Base-by-base conservation (phyloP, 225 moss, liverwort and hornwort genomes). In the Sphagnum tenellum region DNA sequence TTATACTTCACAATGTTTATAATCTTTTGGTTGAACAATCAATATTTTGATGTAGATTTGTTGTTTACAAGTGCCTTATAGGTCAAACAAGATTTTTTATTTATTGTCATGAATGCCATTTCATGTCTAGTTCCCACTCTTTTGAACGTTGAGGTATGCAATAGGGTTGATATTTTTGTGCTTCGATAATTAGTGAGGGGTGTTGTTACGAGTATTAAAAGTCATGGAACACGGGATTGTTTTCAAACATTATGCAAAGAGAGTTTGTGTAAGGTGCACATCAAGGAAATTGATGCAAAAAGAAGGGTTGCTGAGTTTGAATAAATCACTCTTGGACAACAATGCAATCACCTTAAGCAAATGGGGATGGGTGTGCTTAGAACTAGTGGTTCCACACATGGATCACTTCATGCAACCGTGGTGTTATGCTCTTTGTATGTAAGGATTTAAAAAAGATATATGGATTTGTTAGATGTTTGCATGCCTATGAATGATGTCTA, bases 381-480 rank as follows among this genome's bases (percentile, higher is more conserved):
- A 95, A 70, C 88, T 95, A 67, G 95, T 95, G 69, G 95, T 92
- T 86, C 95, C 95, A 46, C 89, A 89, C 57, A 92, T 92, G 92
- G 95, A 95, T 74, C 95, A 95, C 81, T 95, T 95, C 70, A 92
- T 95, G 85, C 83, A 86, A 73, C 87, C 95, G 60, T 95, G 95
- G 95, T 95, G 92, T 76, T 78, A 78, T 66, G 92, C 95, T 62
- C 89, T 95, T 69, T 91, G 91, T 85, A 88, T 89, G 95, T 95
- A 79, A 91, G 94, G n/a, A 29, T 29, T 29, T 29, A 29, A 29
- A 1, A 1, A 29, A 29, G 29, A 29, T 29, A 0, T 29, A 29
- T 0, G 29, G 29, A 29, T 29, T 29, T 29, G 29, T 29, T 29
- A 29, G 29, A 29, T 29, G 1, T 29, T 29, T 29, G 29, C 29